Conservation (phyloP, 768 basidiomycete genomes). For the Phaeotremella fagi region DNA sequence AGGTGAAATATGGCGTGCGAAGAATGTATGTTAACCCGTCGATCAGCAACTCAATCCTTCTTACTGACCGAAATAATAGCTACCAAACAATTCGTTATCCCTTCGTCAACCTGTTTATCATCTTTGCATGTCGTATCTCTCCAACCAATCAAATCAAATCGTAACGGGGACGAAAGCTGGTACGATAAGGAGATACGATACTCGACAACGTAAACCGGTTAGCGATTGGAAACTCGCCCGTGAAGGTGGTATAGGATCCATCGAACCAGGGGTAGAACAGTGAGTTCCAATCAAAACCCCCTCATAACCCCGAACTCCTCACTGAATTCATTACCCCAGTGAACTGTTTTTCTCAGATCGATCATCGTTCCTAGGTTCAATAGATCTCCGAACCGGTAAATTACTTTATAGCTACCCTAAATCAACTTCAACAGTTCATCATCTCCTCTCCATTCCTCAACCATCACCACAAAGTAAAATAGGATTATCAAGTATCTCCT, state of each 20-base stretch:
- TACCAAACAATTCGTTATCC: slow-evolving; percentile 38
- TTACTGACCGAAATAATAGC: no score
- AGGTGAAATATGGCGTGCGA: slow-evolving; percentile 47
- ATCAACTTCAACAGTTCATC: slow-evolving; percentile 33
- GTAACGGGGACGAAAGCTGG: slow-evolving; percentile 46
- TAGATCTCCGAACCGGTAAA: slow-evolving; percentile 44
- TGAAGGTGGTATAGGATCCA: slow-evolving; percentile 40
- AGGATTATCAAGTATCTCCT: slow-evolving; percentile 14
- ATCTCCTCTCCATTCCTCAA: slow-evolving; percentile 33
- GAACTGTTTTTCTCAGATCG: slow-evolving; percentile 47
- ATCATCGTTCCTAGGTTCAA: slow-evolving; percentile 28
- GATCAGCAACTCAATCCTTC: no score
- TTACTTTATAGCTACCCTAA: slow-evolving; percentile 37
- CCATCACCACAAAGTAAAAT: slow-evolving; percentile 1
- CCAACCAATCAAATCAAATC: slow-evolving; percentile 16
- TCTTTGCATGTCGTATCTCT: slow-evolving; percentile 32
- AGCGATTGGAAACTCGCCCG: slow-evolving; percentile 43
- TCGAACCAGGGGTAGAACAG: slow-evolving; percentile 38
- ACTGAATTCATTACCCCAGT: slow-evolving; percentile 8
- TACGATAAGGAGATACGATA: slow-evolving; percentile 43
- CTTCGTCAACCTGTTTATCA: slow-evolving; percentile 44
- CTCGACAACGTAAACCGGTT: slow-evolving; percentile 42
- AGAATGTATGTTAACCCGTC: slow-evolving; percentile 29
- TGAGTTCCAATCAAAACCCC: slow-evolving; percentile 20
- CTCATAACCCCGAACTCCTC: background rate